A percentile compares a stretch with the other conserved stretches of the same genome.
Evolutionary conservation across 495 filamentous ascomycete genomes (phyloP).

Genomic region (Podospora conica): DNA sequence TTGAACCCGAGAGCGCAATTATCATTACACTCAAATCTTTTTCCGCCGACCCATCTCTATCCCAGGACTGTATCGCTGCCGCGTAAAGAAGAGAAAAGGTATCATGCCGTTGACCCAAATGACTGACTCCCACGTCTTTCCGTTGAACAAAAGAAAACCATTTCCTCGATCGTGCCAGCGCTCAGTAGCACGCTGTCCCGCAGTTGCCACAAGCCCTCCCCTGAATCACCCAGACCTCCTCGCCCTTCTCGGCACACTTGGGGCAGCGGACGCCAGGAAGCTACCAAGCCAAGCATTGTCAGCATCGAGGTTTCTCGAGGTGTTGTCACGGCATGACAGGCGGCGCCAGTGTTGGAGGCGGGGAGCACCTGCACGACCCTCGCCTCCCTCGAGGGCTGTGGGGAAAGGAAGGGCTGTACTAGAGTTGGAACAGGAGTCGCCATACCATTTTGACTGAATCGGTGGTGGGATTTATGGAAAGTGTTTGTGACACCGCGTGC

Average conservation of each 20-base stretch:
- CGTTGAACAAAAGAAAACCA: neutral
- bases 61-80: no score
- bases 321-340: conserved; percentile 2
- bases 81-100: no score
- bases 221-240: conserved; percentile 39
- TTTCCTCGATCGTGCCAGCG: neutral
- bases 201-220: conserved; percentile 32
- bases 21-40: neutral
- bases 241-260: conserved; percentile 31
- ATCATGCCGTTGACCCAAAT: no score
- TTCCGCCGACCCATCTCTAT: neutral
- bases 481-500: neutral
- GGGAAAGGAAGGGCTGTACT: neutral
- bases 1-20: neutral
- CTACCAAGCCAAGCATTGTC: conserved; percentile 1
- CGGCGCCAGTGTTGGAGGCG: neutral
- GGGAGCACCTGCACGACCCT: neutral
- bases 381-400: conserved; percentile 1
- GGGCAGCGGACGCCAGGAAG: conserved; percentile 32
- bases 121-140: no score
- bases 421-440: neutral
- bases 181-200: conserved; percentile 23
- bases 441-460: neutral
- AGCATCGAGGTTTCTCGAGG: conserved; percentile 10
- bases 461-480: neutral